Conservation (phyloP, 768 basidiomycete genomes). For the Leccinum longicurvipes region DNA sequence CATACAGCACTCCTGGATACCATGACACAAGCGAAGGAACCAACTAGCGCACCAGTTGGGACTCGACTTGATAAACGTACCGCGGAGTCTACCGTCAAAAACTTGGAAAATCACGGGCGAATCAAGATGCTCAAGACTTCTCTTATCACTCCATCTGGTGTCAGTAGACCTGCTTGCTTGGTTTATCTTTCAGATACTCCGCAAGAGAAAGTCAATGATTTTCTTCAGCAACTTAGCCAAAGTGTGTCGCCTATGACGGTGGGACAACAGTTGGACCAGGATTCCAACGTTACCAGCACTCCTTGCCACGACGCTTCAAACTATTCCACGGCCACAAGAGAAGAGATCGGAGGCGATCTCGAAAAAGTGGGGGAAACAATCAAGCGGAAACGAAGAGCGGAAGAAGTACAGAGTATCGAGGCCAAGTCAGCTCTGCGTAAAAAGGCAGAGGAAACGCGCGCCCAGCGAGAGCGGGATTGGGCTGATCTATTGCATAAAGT, state of each 20-base stretch:
- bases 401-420: slow-evolving; percentile 37
- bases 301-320: slow-evolving; percentile 46
- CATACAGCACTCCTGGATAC: slow-evolving; percentile 61
- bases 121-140: slow-evolving; percentile 70
- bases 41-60: slow-evolving; percentile 66
- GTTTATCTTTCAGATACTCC: slow-evolving; percentile 61
- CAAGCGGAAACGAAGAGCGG: slow-evolving; percentile 28
- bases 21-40: slow-evolving; percentile 57
- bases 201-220: slow-evolving; percentile 52
- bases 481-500: slow-evolving; percentile 49
- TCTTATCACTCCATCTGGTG: slow-evolving; percentile 55
- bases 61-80: slow-evolving; percentile 75
- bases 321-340: slow-evolving; percentile 42
- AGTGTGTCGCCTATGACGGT: slow-evolving; percentile 25
- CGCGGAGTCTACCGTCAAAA: slow-evolving; percentile 53
- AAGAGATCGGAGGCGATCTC: slow-evolving; percentile 40
- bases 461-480: slow-evolving; percentile 66
- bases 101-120: slow-evolving; percentile 60
- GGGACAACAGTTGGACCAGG: slow-evolving; percentile 39
- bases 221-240: slow-evolving; percentile 54
- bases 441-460: slow-evolving; percentile 62
- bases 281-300: slow-evolving; percentile 55
- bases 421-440: slow-evolving; percentile 52
- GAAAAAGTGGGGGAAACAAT: slow-evolving; percentile 40
- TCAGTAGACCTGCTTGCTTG: slow-evolving; percentile 55